Base-by-base conservation (phyloP, 1,284 basidiomycete genomes). In the Rhodotorula sp. region DNA sequence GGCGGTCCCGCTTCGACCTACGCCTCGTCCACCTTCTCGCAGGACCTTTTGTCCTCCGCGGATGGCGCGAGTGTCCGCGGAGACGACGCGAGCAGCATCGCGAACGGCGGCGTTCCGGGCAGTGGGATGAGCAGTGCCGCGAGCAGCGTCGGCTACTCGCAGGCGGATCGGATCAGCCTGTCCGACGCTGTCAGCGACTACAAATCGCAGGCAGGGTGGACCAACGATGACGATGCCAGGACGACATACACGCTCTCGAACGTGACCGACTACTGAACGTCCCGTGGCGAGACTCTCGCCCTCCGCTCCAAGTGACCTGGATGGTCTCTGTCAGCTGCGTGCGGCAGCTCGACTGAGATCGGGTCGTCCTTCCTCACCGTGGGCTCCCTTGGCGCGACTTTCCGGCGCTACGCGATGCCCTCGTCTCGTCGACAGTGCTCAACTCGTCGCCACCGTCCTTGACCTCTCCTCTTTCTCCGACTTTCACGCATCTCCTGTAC, bases 101-200 rank as follows among this genome's bases (percentile, higher is more conserved):
- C 76, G 0, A 79, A 73, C 1, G 75, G 72, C 12, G 59, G 71
- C 12, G 34, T 58, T 14, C 38, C 28, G 48, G 74, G 85, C 2
- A 63, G 62, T 54, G 62, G 62, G 5, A 63, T 63, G 62, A 63
- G 62, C 43, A 63, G 62, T 50, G 83, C 72, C 79, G 65, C 77
- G 23, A 83, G 84, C 67, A 87, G 85, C 77, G 86, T 95, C 79
- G 88, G 89, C 10, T 95, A 88, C 81, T 90, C 90, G 31, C 93
- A 97, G 81, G 89, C 87, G 55, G 89, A 90, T 79, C 83, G 89
- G 48, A 83, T 90, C n/a, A 64, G 67, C 38, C 34, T 74, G 6
- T 48, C 62, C 28, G 77, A 77, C 54, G 63, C 60, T 7, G 62
- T 59, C n/a, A 75, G 74, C 75, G 80, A 80, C 54, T 82, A 81